Evolutionary conservation across 805 yeast genomes (phyloP).

Genomic region (Candida sphagnicola): DNA sequence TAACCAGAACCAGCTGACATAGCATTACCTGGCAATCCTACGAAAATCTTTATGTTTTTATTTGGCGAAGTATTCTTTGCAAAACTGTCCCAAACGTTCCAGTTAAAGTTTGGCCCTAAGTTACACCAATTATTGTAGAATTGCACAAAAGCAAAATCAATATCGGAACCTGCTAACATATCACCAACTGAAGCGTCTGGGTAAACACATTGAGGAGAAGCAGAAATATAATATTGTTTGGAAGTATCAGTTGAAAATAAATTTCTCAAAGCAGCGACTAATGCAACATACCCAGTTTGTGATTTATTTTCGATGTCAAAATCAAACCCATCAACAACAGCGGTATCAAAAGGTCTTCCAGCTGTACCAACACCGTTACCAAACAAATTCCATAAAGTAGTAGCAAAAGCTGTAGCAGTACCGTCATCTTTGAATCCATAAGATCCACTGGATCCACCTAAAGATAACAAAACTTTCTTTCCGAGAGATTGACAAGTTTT

Average conservation of each 20-base stretch:
- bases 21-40: slow-evolving; percentile 33
- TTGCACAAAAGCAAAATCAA: slow-evolving; percentile 38
- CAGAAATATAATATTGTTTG: slow-evolving; percentile 26
- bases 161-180: slow-evolving; percentile 17
- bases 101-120: slow-evolving; percentile 27
- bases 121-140: slow-evolving; percentile 35
- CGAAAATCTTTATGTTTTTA: slow-evolving; percentile 25
- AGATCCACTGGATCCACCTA: slow-evolving; percentile 49
- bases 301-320: slow-evolving; percentile 64
- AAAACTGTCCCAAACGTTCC: slow-evolving; percentile 30
- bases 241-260: slow-evolving; percentile 22
- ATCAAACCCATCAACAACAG: slow-evolving; percentile 82
- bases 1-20: slow-evolving; percentile 35
- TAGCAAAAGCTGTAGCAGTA: slow-evolving; percentile 54
- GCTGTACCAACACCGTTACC: slow-evolving; percentile 28
- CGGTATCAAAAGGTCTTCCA: slow-evolving; percentile 58
- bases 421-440: slow-evolving; percentile 38
- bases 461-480: slow-evolving; percentile 69
- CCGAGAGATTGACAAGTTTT: slow-evolving; percentile 74
- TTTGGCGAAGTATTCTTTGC: slow-evolving; percentile 28
- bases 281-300: slow-evolving; percentile 61
- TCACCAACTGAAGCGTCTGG: slow-evolving; percentile 36
- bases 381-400: slow-evolving; percentile 36
- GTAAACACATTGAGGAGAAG: slow-evolving; percentile 39
- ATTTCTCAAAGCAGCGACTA: slow-evolving; percentile 32